Conservation (phyloP, 805 yeast species). For the Suhomyces xylopsoci region DNA sequence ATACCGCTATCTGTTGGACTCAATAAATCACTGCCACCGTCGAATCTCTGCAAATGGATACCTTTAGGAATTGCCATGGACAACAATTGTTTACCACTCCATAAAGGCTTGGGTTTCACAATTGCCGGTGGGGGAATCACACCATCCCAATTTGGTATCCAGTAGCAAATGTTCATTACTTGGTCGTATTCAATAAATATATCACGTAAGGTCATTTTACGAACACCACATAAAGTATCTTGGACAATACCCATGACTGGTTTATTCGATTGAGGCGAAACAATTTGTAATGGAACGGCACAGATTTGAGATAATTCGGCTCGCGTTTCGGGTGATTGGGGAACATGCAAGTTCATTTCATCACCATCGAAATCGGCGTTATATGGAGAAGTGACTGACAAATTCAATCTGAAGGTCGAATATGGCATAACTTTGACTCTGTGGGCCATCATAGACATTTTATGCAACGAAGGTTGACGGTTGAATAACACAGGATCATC, state of each 20-base stretch:
- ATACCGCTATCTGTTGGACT: conserved; percentile 94
- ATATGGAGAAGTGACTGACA: conserved; percentile 98
- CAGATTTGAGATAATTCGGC: conserved; percentile 94
- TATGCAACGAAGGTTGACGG: conserved; percentile 98
- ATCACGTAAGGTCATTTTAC: conserved; percentile 93
- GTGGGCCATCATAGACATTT: conserved; percentile 99
- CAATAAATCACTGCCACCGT: conserved; percentile 77
- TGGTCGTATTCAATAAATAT: conserved; percentile 85
- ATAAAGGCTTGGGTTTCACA: conserved; percentile 88
- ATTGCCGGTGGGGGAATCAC: conserved; percentile 94
- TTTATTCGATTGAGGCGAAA: conserved; percentile 96
- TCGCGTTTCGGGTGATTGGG: conserved; percentile 96
- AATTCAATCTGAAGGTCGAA: conserved; percentile 92
- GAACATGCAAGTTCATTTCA: conserved; percentile 99
- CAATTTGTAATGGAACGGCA: conserved; percentile 97
- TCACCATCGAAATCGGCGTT: conserved; percentile 99
- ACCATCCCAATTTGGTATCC: conserved; percentile 99
- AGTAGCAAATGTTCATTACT: conserved; percentile 92
- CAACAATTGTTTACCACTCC: conserved; percentile 96
- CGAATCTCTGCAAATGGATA: conserved; percentile 90
- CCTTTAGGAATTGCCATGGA: conserved; percentile 95
- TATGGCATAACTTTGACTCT: conserved; percentile 98
- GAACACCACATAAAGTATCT: conserved; percentile 95
- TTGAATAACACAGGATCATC: conserved; percentile 96
- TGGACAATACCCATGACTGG: conserved; percentile 99